Conservation (phyloP, 2,329 filamentous ascomycete genomes). For the Hypocrella siamensis region DNA sequence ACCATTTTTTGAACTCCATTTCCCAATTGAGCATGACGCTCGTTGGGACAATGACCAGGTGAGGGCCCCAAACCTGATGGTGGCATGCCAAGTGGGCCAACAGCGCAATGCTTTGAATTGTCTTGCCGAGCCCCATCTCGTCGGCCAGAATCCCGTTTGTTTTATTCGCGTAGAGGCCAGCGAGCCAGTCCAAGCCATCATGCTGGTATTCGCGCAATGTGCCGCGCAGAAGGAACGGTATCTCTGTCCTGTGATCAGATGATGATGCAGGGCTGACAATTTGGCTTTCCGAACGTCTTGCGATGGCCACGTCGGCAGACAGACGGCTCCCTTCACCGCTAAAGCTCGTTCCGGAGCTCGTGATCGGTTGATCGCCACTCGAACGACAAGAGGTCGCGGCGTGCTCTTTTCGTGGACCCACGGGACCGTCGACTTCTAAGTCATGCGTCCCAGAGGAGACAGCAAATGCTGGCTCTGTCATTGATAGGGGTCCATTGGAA, state of each 20-base stretch:
- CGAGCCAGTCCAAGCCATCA: conserved; percentile 92
- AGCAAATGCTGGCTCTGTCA: conserved; percentile 2
- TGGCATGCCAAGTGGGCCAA: conserved; percentile 83
- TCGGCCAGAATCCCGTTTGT: conserved; percentile 95
- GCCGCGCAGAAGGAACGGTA: conserved; percentile 73
- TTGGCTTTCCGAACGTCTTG: conserved; percentile 12
- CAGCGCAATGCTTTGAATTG: conserved; percentile 91
- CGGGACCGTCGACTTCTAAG: background rate
- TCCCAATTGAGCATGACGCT: conserved; percentile 99
- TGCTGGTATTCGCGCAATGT: conserved; percentile 92
- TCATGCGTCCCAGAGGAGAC: no score
- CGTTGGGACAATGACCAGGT: conserved; percentile 89
- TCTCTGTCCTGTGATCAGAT: conserved; percentile 45
- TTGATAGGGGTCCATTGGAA: conserved; percentile 1
- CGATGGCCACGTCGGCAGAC: conserved; percentile 16
- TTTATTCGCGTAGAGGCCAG: conserved; percentile 76
- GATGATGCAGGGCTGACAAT: conserved; percentile 16
- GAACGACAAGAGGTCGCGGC: no score
- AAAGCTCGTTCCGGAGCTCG: background rate
- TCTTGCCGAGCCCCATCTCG: conserved; percentile 97
- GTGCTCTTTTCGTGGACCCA: background rate
- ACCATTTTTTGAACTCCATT: conserved; percentile 99
- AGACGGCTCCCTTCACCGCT: no score
- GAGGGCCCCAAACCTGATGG: conserved; percentile 87
- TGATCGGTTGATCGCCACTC: background rate